A percentile compares a stretch with the other conserved stretches of the same genome.
Evolutionary conservation across 306 rosid genomes (phyloP).

Genomic region (Neltuma alba): DNA sequence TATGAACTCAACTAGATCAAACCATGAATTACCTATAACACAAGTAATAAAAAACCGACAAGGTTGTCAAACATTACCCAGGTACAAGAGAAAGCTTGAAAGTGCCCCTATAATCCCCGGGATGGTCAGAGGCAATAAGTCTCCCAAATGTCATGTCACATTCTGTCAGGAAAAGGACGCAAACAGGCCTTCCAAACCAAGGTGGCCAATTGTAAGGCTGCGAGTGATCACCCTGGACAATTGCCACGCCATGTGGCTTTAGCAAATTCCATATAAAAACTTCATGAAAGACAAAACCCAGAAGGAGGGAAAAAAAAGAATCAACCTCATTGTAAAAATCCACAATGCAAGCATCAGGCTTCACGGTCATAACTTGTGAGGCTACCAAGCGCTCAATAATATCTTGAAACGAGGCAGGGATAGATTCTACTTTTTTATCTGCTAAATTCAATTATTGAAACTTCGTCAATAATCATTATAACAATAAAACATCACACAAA

Average conservation of each 20-base stretch:
- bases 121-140: slow-evolving; percentile 58
- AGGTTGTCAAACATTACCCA: slow-evolving; percentile 60
- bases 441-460: slow-evolving; percentile 47
- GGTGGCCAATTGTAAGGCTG: slow-evolving; percentile 76
- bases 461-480: slow-evolving; percentile 15
- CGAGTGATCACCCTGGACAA: slow-evolving; percentile 90
- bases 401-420: slow-evolving; percentile 82
- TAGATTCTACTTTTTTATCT: slow-evolving; percentile 78
- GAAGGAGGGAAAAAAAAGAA: slow-evolving; percentile 13
- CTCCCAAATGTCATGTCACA: slow-evolving; percentile 92
- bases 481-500: slow-evolving; percentile 5
- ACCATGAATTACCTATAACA: not conserved
- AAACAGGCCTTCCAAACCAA: slow-evolving; percentile 90
- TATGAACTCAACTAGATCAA: slow-evolving; percentile 1
- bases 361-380: slow-evolving; percentile 64
- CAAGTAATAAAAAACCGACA: not conserved
- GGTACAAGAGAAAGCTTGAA: slow-evolving; percentile 74
- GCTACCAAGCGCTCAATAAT: slow-evolving; percentile 63
- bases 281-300: not conserved
- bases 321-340: slow-evolving; percentile 89
- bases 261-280: slow-evolving; percentile 13
- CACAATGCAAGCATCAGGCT: slow-evolving; percentile 90
- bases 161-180: slow-evolving; percentile 73
- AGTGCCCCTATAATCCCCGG: slow-evolving; percentile 83
- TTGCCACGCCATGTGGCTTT: slow-evolving; percentile 33